Evolutionary conservation across 2,329 filamentous ascomycete species (phyloP).

Genomic region (Ploettnerulaceae sp.): DNA sequence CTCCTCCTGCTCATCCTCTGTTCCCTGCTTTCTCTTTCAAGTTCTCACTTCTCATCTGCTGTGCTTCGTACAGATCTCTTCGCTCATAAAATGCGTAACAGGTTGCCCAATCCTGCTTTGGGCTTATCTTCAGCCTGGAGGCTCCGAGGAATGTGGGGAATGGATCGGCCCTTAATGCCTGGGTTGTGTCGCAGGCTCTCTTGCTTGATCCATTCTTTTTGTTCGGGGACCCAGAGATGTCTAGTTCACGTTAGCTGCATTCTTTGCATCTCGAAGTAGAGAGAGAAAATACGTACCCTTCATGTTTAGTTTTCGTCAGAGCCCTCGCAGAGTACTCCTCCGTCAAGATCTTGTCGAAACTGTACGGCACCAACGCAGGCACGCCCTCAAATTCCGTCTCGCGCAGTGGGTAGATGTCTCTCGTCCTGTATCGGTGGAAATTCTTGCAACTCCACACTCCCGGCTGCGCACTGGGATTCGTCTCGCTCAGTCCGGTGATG

Average conservation of each 20-base stretch:
- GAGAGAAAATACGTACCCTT: conserved; percentile 46
- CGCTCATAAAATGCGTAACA: conserved; percentile 19
- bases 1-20: too few relatives aligned
- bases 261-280: conserved; percentile 1
- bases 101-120: conserved; percentile 20
- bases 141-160: conserved; percentile 25
- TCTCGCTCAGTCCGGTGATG: conserved; percentile 71
- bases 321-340: conserved; percentile 62
- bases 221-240: conserved; percentile 54
- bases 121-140: conserved; percentile 17
- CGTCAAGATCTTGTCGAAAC: conserved; percentile 59
- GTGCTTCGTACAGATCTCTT: not conserved
- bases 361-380: conserved; percentile 62
- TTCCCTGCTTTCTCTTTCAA: too few relatives aligned
- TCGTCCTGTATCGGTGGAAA: conserved; percentile 62
- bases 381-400: conserved; percentile 71
- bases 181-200: conserved; percentile 12
- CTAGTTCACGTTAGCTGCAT: conserved; percentile 35
- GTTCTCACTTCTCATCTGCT: not conserved
- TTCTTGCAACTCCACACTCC: conserved; percentile 79
- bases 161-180: conserved; percentile 1
- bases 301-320: conserved; percentile 54
- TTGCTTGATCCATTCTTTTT: conserved; percentile 54
- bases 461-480: conserved; percentile 52
- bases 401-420: conserved; percentile 73